These are phyloP conservation scores for Fusarium virguliforme DNA, from an alignment of 2,329 filamentous ascomycete species.

Conservation along the genomic window DNA sequence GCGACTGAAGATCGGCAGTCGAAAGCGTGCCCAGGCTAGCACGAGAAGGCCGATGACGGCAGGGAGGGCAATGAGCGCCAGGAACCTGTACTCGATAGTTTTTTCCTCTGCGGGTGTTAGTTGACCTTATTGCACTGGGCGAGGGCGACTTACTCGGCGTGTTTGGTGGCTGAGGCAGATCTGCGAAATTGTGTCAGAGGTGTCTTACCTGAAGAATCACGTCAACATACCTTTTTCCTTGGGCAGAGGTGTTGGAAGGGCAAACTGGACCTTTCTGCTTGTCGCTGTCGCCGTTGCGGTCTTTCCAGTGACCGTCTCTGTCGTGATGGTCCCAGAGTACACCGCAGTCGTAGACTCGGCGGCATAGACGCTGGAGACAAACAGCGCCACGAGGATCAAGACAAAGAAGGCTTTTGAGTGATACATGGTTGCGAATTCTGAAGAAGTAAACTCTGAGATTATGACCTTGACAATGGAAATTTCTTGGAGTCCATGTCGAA, in stretches of 20 bases:
- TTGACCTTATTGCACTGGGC: not conserved
- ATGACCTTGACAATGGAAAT: not conserved
- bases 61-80: not conserved
- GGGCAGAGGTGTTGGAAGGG: not conserved
- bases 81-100: not conserved
- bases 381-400: not conserved
- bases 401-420: not conserved
- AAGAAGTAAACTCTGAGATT: not conserved
- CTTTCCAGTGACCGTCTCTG: not conserved
- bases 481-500: not conserved
- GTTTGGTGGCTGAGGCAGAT: constrained; percentile 1
- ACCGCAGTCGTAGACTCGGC: not conserved
- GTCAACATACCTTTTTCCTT: not conserved
- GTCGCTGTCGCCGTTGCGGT: not conserved
- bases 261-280: not conserved
- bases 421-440: not conserved
- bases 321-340: not conserved
- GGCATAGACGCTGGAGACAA: not conserved
- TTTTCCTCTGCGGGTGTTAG: not conserved
- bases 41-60: not conserved
- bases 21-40: not conserved
- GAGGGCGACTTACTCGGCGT: not conserved
- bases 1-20: not conserved
- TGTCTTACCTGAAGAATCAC: too few relatives aligned
- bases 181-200: not conserved